Evolutionary conservation across 2,329 filamentous ascomycete genomes (phyloP), one percentile per base, ranked within the genome.

Genomic region (Trichoderma asperellum): DNA sequence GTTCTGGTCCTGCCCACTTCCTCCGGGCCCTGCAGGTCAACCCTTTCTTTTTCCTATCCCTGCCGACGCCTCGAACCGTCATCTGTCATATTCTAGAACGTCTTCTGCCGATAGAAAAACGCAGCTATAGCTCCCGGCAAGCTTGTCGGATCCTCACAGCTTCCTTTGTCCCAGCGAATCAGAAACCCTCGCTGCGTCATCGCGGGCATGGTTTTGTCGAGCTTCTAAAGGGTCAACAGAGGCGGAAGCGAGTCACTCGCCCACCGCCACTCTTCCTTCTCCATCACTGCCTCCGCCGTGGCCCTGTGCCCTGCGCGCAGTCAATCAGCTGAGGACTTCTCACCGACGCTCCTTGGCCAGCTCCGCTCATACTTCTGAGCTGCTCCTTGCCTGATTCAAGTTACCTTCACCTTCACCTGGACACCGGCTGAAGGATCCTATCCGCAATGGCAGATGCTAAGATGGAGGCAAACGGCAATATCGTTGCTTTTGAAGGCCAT

Each of bases 401-500:
- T 34, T 34, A 8, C 32, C n/a, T 43, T 35, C 6, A 40, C 43
- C 24, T 21, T 47, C n/a, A 29, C 27, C 43, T n/a, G 18, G 37
- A 37, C 40, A 21, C n/a, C 35, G 21, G 11, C 24, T 27, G 12
- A 35, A 32, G 40, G 14, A 10, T 14, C 27, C 43, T 32, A 24
- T 32, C 35, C 53, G 73, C 63, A 59, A 79, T 78, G 77, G 59
- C 73, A 43, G 68, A 68, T 56, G 68, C 70, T 52, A 68, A 74
- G 70, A 72, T 73, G 63, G 72, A 73, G n/a, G 63, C 71, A 37
- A 67, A 74, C 58, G 87, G 87, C 58, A 86, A 82, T 74, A 77
- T 90, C 65, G 82, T 91, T 64, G 87, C 88, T 71, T 84, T 91
- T 68, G 88, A 90, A 74, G 88, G 88, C 6, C 81, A 86, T 37